A percentile compares a stretch with the other conserved stretches of the same genome.
Conservation (phyloP, 2,329 filamentous ascomycete genomes). For the Lachnellula arida region DNA sequence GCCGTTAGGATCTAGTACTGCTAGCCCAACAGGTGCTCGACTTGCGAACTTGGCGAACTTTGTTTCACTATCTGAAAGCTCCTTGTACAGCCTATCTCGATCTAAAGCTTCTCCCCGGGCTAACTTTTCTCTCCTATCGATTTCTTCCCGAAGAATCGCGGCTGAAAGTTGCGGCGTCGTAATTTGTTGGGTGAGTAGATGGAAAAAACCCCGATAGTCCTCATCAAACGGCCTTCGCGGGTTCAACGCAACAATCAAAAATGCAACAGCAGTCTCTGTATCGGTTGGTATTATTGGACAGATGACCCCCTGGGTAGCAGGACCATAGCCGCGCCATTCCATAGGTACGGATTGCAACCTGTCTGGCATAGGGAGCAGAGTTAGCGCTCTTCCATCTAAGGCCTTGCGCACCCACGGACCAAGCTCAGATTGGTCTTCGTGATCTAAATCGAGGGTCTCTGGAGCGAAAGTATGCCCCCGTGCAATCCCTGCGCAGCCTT, state of each 20-base stretch:
- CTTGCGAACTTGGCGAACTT: constrained; percentile 67
- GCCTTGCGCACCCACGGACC: constrained; percentile 4
- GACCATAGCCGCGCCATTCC: constrained; percentile 61
- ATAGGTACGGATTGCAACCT: constrained; percentile 50
- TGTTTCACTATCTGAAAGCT: constrained; percentile 57
- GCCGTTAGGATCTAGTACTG: constrained; percentile 61
- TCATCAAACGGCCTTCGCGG: constrained; percentile 68
- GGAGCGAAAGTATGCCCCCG: constrained; percentile 8
- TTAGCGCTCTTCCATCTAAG: background rate
- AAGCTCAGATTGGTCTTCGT: constrained; percentile 1
- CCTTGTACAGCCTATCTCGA: constrained; percentile 60
- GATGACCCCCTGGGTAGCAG: constrained; percentile 58
- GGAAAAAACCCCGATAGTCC: constrained; percentile 65
- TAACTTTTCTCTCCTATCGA: constrained; percentile 48
- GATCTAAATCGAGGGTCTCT: constrained; percentile 2
- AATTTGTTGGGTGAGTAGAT: constrained; percentile 49
- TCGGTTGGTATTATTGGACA: constrained; percentile 64
- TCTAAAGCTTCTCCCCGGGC: constrained; percentile 64
- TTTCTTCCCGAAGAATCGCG: constrained; percentile 66
- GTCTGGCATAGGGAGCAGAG: constrained; percentile 33
- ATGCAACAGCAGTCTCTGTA: constrained; percentile 59
- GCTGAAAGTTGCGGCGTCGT: constrained; percentile 66
- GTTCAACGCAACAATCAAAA: constrained; percentile 66
- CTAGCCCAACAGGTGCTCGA: constrained; percentile 69
- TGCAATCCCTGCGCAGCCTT: constrained; percentile 13